phyloP scores from a whole-genome alignment of 129 eudicot species.

The Deinandra increscens region DNA sequence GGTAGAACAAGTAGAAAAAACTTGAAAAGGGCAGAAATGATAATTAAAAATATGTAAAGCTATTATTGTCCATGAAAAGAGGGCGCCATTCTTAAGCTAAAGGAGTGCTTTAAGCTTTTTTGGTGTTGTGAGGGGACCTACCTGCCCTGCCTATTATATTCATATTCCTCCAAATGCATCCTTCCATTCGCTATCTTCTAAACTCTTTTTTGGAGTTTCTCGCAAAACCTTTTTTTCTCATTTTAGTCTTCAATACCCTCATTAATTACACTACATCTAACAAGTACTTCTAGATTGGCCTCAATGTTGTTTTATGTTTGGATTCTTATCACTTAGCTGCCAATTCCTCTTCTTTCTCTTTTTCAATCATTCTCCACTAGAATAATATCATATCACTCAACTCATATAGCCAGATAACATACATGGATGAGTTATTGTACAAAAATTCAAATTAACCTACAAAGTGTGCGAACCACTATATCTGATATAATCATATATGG shows the following conservation, averaged over 20 bases:
- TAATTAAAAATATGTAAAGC: not conserved
- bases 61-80: slow-evolving; percentile 31
- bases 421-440: too few relatives aligned
- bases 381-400: too few relatives aligned
- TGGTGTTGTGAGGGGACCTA: slow-evolving; percentile 48
- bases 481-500: too few relatives aligned
- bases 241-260: not conserved
- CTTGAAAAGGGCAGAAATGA: too few relatives aligned
- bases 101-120: slow-evolving; percentile 30
- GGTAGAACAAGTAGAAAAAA: too few relatives aligned
- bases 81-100: slow-evolving; percentile 42
- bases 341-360: slow-evolving; percentile 41
- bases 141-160: too few relatives aligned
- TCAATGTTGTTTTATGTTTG: slow-evolving; percentile 47
- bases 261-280: not conserved
- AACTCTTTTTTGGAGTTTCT: too few relatives aligned
- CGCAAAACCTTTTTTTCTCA: slow-evolving; percentile 7
- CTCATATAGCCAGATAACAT: too few relatives aligned
- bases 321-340: slow-evolving; percentile 40
- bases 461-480: too few relatives aligned
- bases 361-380: slow-evolving; percentile 30
- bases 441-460: too few relatives aligned
- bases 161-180: too few relatives aligned
- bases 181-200: too few relatives aligned
- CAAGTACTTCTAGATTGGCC: slow-evolving; percentile 59